Base-by-base conservation (phyloP, 2,329 filamentous ascomycete genomes). In the Xylariales sp. region DNA sequence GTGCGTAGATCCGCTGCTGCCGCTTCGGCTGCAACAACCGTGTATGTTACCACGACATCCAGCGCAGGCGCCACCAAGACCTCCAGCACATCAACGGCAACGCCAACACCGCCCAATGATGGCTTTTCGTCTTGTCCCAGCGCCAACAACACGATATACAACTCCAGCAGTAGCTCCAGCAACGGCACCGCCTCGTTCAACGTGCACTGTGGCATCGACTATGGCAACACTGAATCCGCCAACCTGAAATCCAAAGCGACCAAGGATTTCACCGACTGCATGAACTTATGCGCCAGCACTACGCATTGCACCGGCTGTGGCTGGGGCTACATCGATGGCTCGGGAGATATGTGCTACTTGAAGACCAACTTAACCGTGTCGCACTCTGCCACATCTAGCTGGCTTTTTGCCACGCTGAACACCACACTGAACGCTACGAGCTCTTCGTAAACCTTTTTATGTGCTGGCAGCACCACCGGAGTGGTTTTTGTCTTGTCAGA, bases 171-270 rank as follows among this genome's bases (percentile, higher is more conserved):
- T 13, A 39, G 32, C 30, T 40, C 34, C 24, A 52, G 49, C 37
- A 15, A 21, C n/a, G n/a, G n/a, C n/a, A n/a, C n/a, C n/a, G n/a
- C n/a, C n/a, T n/a, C n/a, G 19, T 56, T 56, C 48, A 36, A 25
- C 13, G 47, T 49, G 15, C 40, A 49, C 32, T 57, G 54, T 44
- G 52, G 51, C 6, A 24, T 55, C 21, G 54, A 57, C 46, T 57
- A 48, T 35, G 36, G 41, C 28, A 45, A 48, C 37, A 4, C 37
- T 13, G 49, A 52, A 40, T 47, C 53, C 17, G 40, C 30, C 25
- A 42, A 41, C 29, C 40, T 48, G 14, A 19, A 45, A 18, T 35
- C 29, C 12, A n/a, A 20, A 27, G 39, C 46, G 27, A 37, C 43
- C 20, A 30, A 31, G 11, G 43, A 47, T 16, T 49, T 52, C 42